These are phyloP conservation scores for Cadophora malorum DNA, from an alignment of 2,329 filamentous ascomycete species.

Conservation along the genomic window DNA sequence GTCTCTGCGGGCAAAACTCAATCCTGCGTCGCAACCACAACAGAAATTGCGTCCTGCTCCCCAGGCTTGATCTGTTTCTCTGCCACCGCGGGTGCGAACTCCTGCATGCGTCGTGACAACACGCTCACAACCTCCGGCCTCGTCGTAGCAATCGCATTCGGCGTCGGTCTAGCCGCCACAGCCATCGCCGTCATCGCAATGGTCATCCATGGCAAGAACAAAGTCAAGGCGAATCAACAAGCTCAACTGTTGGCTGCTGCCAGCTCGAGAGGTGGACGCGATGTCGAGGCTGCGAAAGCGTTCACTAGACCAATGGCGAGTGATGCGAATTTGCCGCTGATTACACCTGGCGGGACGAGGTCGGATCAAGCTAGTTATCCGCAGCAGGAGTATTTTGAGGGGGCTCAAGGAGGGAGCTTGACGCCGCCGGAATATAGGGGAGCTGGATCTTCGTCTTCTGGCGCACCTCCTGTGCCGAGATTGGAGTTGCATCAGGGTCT, in stretches of 20 bases:
- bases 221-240: slow-evolving; percentile 23
- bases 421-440: slow-evolving; percentile 17
- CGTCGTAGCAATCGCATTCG: slow-evolving; percentile 37
- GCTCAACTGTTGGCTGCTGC: slow-evolving; percentile 18
- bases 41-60: slow-evolving; percentile 31
- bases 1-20: slow-evolving; percentile 19
- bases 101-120: slow-evolving; percentile 38
- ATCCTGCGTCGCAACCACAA: slow-evolving; percentile 31
- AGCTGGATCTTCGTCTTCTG: neutral
- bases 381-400: slow-evolving; percentile 30
- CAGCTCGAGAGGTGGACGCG: slow-evolving; percentile 9
- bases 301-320: slow-evolving; percentile 22
- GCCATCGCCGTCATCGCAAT: slow-evolving; percentile 28
- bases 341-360: slow-evolving; percentile 23
- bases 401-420: slow-evolving; percentile 9
- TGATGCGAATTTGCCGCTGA: slow-evolving; percentile 32
- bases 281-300: slow-evolving; percentile 28
- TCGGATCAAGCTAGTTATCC: slow-evolving; percentile 20
- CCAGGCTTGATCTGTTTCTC: slow-evolving; percentile 36
- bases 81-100: slow-evolving; percentile 17
- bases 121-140: slow-evolving; percentile 36
- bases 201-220: slow-evolving; percentile 19
- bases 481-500: slow-evolving; percentile 34
- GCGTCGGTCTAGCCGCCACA: slow-evolving; percentile 28
- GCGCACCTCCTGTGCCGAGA: slow-evolving; percentile 19